Percentiles rank a stretch among this genome's conserved stretches.
These are phyloP conservation scores for Pseudocercospora macadamiae DNA, from an alignment of 2,329 filamentous ascomycete species.

Conservation along the genomic window DNA sequence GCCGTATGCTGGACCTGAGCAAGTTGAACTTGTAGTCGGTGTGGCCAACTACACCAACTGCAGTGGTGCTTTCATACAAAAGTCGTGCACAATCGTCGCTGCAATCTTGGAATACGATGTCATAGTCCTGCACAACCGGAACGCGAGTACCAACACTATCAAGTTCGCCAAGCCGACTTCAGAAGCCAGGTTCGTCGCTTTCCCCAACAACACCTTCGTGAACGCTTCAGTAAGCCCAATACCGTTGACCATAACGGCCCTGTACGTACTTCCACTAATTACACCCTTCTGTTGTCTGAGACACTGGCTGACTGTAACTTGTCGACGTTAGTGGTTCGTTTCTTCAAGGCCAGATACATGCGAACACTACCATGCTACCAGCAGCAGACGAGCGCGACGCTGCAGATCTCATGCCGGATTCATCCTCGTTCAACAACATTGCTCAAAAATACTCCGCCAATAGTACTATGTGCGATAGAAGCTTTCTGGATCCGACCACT, in stretches of 20 bases:
- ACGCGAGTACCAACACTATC: neutral
- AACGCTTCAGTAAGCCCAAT: neutral
- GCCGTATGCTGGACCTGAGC: constrained; percentile 4
- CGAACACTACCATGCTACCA: constrained; percentile 4
- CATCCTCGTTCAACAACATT: constrained; percentile 1
- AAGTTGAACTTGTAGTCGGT: constrained; percentile 1
- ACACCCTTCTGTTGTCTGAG: no score
- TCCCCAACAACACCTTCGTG: constrained; percentile 21
- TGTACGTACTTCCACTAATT: no score
- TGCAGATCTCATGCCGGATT: neutral
- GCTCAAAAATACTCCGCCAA: neutral
- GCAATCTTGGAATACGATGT: constrained; percentile 24
- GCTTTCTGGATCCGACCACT: constrained; percentile 13
- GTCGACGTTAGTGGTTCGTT: no score
- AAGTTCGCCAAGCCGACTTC: neutral
- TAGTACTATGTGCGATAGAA: neutral
- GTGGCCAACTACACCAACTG: constrained; percentile 11
- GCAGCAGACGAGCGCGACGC: neutral
- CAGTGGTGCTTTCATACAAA: constrained; percentile 12
- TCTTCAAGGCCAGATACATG: constrained; percentile 3
- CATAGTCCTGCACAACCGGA: neutral
- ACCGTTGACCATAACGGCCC: neutral
- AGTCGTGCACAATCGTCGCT: constrained; percentile 13
- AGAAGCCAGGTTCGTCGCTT: constrained; percentile 10
- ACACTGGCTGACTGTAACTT: no score